Percentiles rank a stretch among this genome's conserved stretches.
phyloP scores from a whole-genome alignment of 2,329 filamentous ascomycete species.

The Fusarium sp. region DNA sequence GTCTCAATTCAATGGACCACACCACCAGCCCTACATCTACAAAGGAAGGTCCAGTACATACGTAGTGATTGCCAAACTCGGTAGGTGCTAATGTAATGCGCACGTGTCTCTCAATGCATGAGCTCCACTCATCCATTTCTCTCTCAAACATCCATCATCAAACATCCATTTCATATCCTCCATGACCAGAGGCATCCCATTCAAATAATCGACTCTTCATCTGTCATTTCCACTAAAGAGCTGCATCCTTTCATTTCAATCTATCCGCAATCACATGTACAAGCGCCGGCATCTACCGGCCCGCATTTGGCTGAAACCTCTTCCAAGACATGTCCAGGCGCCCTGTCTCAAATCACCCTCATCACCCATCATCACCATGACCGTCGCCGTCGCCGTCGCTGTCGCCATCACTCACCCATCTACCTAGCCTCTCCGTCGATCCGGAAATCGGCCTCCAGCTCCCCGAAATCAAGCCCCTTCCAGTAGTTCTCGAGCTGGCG shows the following conservation, averaged over 20 bases:
- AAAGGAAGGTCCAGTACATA: constrained; percentile 5
- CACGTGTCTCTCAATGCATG: constrained; percentile 31
- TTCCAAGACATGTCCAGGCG: not conserved
- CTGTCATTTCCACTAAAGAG: not conserved
- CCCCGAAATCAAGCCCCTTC: constrained; percentile 25
- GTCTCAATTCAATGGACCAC: not conserved
- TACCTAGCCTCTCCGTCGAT: constrained; percentile 15
- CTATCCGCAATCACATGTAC: not conserved
- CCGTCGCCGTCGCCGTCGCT: not conserved
- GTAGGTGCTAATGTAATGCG: constrained; percentile 41
- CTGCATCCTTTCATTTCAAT: not conserved
- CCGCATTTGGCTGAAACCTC: constrained; percentile 26
- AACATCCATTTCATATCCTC: not conserved
- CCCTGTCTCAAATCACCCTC: constrained; percentile 5
- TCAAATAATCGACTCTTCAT: not conserved
- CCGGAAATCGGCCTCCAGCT: constrained; percentile 29
- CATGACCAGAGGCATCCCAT: not conserved
- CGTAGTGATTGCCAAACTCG: constrained; percentile 23
- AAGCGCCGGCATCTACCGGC: constrained; percentile 15
- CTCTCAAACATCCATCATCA: constrained; percentile 7
- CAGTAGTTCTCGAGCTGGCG: constrained; percentile 7
- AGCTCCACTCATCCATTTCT: constrained; percentile 9
- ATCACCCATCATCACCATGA: not conserved
- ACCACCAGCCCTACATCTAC: not conserved
- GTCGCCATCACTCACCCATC: not conserved